Percentiles rank a stretch among this genome's conserved stretches.
phyloP scores from a whole-genome alignment of 768 basidiomycete species.

The Kwoniella sp. region DNA sequence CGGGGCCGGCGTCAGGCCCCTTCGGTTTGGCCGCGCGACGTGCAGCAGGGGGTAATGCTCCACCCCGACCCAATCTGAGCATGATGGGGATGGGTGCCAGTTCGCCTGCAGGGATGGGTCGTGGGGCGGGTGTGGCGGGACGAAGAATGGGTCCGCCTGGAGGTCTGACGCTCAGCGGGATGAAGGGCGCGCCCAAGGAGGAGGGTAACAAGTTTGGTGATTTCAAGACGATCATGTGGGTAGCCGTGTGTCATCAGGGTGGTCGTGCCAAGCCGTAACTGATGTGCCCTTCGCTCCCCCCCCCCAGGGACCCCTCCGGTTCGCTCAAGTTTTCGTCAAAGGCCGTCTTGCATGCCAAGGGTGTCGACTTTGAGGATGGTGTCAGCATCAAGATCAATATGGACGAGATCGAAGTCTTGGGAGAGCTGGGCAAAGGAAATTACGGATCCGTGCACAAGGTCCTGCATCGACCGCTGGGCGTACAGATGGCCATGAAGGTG shows the following conservation, averaged over 20 bases:
- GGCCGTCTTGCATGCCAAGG: slow-evolving; percentile 82
- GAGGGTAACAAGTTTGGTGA: slow-evolving; percentile 80
- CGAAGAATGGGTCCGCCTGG: slow-evolving; percentile 48
- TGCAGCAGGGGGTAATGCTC: slow-evolving; percentile 23
- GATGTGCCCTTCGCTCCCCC: neutral
- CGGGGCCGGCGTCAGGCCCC: slow-evolving; percentile 43
- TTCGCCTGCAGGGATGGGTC: slow-evolving; percentile 18
- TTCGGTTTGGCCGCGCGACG: slow-evolving; percentile 53
- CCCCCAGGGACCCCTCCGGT: slow-evolving; percentile 83
- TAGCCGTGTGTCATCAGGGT: slow-evolving; percentile 19
- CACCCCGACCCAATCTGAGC: slow-evolving; percentile 18
- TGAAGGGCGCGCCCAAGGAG: slow-evolving; percentile 60
- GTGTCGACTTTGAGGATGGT: slow-evolving; percentile 84
- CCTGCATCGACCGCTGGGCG: slow-evolving; percentile 86
- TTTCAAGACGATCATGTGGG: slow-evolving; percentile 89
- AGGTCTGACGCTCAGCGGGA: slow-evolving; percentile 57
- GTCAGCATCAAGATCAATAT: slow-evolving; percentile 90
- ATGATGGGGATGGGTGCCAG: slow-evolving; percentile 23
- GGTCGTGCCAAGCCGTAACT: neutral
- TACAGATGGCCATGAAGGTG: slow-evolving; percentile 99
- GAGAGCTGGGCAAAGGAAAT: slow-evolving; percentile 93
- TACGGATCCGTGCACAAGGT: slow-evolving; percentile 98
- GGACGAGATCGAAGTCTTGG: slow-evolving; percentile 81
- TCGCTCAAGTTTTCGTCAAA: slow-evolving; percentile 88
- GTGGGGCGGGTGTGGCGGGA: slow-evolving; percentile 47